These are phyloP conservation scores for Blastomyces gilchristii DNA, from an alignment of 2,329 filamentous ascomycete species.

Conservation along the genomic window DNA sequence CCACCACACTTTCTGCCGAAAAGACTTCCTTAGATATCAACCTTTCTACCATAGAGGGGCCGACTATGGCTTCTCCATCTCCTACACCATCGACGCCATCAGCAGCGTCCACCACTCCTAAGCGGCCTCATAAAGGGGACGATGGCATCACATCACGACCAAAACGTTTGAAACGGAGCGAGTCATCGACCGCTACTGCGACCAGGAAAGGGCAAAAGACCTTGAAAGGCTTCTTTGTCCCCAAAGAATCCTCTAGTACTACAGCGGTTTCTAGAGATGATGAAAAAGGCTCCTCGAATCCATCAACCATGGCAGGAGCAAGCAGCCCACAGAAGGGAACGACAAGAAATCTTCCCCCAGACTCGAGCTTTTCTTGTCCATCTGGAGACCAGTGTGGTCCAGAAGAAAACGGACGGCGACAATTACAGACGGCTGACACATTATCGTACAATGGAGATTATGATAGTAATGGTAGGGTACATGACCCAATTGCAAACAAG, in stretches of 20 bases:
- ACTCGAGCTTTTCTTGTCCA: not conserved
- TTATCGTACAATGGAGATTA: slow-evolving; percentile 25
- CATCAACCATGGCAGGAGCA: not conserved
- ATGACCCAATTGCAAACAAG: slow-evolving; percentile 60
- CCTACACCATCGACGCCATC: not conserved
- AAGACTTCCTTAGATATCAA: not conserved
- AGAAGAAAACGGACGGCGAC: not conserved
- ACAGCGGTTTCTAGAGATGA: not conserved
- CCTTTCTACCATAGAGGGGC: not conserved
- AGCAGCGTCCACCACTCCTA: slow-evolving; percentile 16
- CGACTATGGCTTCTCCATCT: not conserved
- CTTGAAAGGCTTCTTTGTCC: slow-evolving; percentile 70
- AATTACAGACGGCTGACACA: not conserved
- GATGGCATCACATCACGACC: slow-evolving; percentile 22
- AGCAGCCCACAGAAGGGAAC: not conserved
- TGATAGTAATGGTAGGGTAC: slow-evolving; percentile 35
- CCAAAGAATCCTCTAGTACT: slow-evolving; percentile 34
- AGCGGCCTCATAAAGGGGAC: slow-evolving; percentile 30
- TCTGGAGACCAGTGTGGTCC: not conserved
- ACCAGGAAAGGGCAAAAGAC: slow-evolving; percentile 47
- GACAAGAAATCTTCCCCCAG: not conserved
- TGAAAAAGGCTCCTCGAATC: not conserved
- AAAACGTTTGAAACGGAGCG: slow-evolving; percentile 42
- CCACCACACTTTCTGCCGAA: not conserved
- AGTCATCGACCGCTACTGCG: slow-evolving; percentile 20